Evolutionary conservation across 352 stramenopile species (phyloP), one percentile per base, ranked within the genome.

Genomic region (Pythium plurisporium): DNA sequence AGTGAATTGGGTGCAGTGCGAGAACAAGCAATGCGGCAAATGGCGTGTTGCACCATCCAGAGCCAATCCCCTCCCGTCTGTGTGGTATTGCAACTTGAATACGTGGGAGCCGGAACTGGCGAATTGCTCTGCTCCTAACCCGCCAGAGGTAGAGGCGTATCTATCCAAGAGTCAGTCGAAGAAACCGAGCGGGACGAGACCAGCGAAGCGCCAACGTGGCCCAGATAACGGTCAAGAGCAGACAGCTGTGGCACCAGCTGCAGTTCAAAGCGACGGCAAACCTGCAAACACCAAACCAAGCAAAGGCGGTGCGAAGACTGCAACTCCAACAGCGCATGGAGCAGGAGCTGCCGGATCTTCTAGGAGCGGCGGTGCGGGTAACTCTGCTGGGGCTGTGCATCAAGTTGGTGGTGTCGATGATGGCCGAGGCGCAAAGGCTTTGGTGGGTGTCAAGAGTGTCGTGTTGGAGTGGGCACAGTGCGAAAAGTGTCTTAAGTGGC

Each of bases 401-500:
- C 22, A 7, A n/a, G 15, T 9, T 25, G 40, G 19, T 34, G 37
- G 15, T 29, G 40, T 6, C 12, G 65, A 61, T 26, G 50, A 56
- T 14, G 41, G 40, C 1, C 33, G 43, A 19, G 36, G 49, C 9
- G 49, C 43, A 12, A 47, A 54, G 7, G 43, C 25, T 1, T 25
- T 65, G 20, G 22, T 55, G 17, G 65, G 65, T 4, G 54, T 87
- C 49, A 89, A 90, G 64, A 91, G 87, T 55, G 84, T 80, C 5
- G 82, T 94, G 31, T 56, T 92, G n/a, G 82, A 94, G 69, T 99
- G 96, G 96, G 96, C 96, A 0, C 88, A 98, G 65, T 99, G 96
- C 70, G 96, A 99, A 54, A 87, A 88, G 51, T 99, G 96, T 74
- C 83, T 91, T 48, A 98, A 98, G 68, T 99, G 96, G 96, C 89